Percentiles rank a stretch among this genome's conserved stretches.
These are phyloP conservation scores for Coemansia sp. DNA, from an alignment of 192 early-diverging fungal genomes.

Conservation along the genomic window DNA sequence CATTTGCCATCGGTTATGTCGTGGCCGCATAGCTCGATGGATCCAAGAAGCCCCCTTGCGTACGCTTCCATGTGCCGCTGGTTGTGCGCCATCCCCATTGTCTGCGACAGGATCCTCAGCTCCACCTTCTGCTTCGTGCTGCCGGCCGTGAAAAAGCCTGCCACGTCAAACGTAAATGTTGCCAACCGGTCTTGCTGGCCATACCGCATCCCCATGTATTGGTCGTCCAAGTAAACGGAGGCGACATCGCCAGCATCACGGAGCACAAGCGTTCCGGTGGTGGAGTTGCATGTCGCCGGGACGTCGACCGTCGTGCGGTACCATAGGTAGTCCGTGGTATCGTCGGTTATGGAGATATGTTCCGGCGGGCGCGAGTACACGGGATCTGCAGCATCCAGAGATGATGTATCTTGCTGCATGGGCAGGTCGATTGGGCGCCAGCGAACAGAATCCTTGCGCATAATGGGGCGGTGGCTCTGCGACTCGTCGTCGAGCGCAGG, in stretches of 20 bases:
- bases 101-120: conserved; percentile 37
- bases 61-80: conserved; percentile 42
- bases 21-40: conserved; percentile 27
- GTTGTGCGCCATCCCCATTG: conserved; percentile 52
- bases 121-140: not conserved
- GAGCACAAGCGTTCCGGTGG: conserved; percentile 15
- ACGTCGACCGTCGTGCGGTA: conserved; percentile 35
- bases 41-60: conserved; percentile 34
- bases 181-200: conserved; percentile 25
- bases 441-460: conserved; percentile 12
- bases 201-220: conserved; percentile 21
- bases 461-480: too few species aligned
- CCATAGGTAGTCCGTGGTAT: conserved; percentile 50
- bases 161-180: conserved; percentile 26
- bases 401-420: too few species aligned
- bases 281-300: conserved; percentile 2
- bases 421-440: conserved; percentile 13
- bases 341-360: conserved; percentile 41
- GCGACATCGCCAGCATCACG: conserved; percentile 43
- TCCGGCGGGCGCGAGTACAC: conserved; percentile 24
- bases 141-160: not conserved
- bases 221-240: conserved; percentile 24
- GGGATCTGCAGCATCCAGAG: not conserved
- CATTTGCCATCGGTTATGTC: conserved; percentile 38
- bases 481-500: not conserved